phyloP scores from a whole-genome alignment of 2,329 filamentous ascomycete genomes.

The Ophiostoma novo-ulmi region DNA sequence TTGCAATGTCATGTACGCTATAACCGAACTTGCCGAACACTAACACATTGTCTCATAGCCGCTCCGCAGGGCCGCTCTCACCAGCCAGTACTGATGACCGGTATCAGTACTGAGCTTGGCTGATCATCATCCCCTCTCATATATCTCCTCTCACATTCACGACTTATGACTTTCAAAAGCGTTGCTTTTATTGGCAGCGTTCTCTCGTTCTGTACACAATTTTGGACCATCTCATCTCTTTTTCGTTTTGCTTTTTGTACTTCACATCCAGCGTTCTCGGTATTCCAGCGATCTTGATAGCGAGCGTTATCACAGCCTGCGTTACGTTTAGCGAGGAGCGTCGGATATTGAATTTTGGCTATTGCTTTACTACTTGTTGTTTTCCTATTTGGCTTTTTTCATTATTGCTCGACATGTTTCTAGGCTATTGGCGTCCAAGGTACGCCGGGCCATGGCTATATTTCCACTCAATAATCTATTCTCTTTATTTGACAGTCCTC shows the following conservation, averaged over 20 bases:
- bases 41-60: slow-evolving; percentile 16
- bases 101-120: not conserved
- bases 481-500: not conserved
- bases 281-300: not conserved
- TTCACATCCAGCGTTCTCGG: not conserved
- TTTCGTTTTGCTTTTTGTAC: not conserved
- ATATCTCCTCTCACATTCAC: not conserved
- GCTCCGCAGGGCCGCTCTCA: not conserved
- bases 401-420: not conserved
- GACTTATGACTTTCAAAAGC: not conserved
- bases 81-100: slow-evolving; percentile 11
- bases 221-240: not conserved
- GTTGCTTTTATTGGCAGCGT: not conserved
- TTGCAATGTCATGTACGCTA: not conserved
- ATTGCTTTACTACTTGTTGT: not conserved
- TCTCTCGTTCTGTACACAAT: not conserved
- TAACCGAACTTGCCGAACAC: slow-evolving; percentile 25
- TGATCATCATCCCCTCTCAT: not conserved
- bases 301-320: not conserved
- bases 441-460: not conserved
- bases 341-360: not conserved
- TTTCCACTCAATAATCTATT: not conserved
- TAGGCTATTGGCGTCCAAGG: not conserved
- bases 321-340: not conserved
- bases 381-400: not conserved